Conservation (phyloP, 495 filamentous ascomycete genomes). For the Melanomma pulvis-pyrius region DNA sequence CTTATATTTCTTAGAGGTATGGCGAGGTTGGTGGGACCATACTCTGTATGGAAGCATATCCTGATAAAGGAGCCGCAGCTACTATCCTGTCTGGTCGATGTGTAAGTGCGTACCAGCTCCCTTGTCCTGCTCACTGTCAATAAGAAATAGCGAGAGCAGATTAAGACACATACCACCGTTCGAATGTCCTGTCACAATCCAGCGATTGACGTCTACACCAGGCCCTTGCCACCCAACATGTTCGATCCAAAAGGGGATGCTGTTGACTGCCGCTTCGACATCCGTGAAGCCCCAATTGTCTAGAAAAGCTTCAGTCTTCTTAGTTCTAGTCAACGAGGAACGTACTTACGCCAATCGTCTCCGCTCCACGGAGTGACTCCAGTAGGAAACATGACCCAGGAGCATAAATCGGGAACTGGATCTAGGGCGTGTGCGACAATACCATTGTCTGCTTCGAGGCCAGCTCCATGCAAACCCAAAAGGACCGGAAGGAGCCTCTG, state of each 20-base stretch:
- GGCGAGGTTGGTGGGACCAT: conserved; percentile 2
- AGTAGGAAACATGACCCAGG: conserved; percentile 62
- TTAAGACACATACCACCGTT: conserved; percentile 52
- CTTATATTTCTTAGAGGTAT: not conserved
- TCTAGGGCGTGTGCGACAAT: conserved; percentile 54
- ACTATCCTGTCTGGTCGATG: conserved; percentile 62
- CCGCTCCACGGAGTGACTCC: conserved; percentile 65
- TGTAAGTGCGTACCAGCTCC: conserved; percentile 60
- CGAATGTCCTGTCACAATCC: conserved; percentile 62
- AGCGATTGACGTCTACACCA: conserved; percentile 50
- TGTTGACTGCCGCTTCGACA: conserved; percentile 55
- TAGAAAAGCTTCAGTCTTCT: conserved; percentile 33
- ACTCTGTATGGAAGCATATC: conserved; percentile 64
- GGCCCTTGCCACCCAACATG: conserved; percentile 53
- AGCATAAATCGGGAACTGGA: conserved; percentile 54
- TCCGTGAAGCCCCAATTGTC: conserved; percentile 62
- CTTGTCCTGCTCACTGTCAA: conserved; percentile 46
- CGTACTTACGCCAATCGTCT: conserved; percentile 63
- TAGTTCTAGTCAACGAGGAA: not conserved
- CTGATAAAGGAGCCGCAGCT: conserved; percentile 60
- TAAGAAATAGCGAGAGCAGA: not conserved
- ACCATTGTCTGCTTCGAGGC: conserved; percentile 56
- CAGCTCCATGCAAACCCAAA: conserved; percentile 59
- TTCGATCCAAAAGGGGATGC: conserved; percentile 57
- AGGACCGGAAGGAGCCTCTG: conserved; percentile 48